Evolutionary conservation across 345 rosid species (phyloP).

Genomic region (Salix caprea): DNA sequence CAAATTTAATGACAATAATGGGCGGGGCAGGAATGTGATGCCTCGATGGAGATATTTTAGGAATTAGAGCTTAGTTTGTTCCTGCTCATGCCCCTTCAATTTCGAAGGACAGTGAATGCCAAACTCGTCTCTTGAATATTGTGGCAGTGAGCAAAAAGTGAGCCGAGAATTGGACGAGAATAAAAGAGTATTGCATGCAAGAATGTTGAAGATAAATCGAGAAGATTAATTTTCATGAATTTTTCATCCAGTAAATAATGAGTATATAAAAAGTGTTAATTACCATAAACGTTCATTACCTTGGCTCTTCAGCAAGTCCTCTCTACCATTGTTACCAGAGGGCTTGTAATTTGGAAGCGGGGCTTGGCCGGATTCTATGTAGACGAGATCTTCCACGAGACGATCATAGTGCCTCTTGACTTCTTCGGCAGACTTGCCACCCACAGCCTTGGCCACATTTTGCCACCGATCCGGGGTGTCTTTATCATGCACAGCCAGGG

Average conservation of each 20-base stretch:
- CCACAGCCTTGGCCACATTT: conserved; percentile 73
- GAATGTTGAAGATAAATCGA: neutral
- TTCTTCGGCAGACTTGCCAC: conserved; percentile 72
- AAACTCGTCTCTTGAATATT: neutral
- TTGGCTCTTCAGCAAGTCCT: conserved; percentile 34
- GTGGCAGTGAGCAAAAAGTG: neutral
- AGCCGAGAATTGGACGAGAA: neutral
- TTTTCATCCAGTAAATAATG: neutral
- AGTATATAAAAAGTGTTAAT: neutral
- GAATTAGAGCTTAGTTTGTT: neutral
- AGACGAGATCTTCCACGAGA: conserved; percentile 69
- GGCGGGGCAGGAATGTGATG: neutral
- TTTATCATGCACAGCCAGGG: conserved; percentile 72
- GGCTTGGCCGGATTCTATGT: conserved; percentile 63
- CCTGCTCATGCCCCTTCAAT: neutral
- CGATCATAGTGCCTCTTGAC: conserved; percentile 76
- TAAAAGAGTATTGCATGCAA: neutral
- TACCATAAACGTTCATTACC: conserved; percentile 21
- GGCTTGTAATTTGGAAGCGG: conserved; percentile 64
- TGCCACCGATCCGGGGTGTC: conserved; percentile 97
- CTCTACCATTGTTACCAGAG: conserved; percentile 31
- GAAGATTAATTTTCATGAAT: neutral
- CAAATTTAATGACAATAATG: no score
- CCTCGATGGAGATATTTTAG: neutral
- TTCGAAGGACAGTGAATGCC: neutral